These are phyloP conservation scores for Solanum boliviense DNA, from an alignment of 257 asterid species.

Conservation along the genomic window DNA sequence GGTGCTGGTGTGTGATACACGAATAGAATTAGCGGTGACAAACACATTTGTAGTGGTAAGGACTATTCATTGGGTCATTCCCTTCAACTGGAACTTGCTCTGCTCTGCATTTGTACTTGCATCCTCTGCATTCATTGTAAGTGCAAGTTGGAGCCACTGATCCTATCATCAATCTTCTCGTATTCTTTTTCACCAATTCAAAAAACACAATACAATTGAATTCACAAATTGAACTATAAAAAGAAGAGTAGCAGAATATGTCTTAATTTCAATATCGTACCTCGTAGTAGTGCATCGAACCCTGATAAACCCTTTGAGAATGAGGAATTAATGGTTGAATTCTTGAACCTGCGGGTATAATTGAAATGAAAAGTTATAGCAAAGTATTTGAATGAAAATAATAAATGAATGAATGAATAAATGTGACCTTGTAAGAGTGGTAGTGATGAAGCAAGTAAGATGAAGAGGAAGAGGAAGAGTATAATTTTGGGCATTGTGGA, in stretches of 20 bases:
- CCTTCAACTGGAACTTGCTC: slow-evolving; percentile 96
- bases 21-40: slow-evolving; percentile 47
- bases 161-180: slow-evolving; percentile 56
- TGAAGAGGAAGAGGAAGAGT: slow-evolving; percentile 26
- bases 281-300: slow-evolving; percentile 12
- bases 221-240: background rate
- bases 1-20: background rate
- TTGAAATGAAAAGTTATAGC: background rate
- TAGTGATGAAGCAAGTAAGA: slow-evolving; percentile 27
- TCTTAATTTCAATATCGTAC: background rate
- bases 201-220: background rate
- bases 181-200: background rate
- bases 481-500: slow-evolving; percentile 19
- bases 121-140: slow-evolving; percentile 90
- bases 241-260: background rate
- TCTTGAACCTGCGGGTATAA: slow-evolving; percentile 39
- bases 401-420: background rate
- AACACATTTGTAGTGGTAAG: slow-evolving; percentile 82
- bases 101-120: slow-evolving; percentile 72
- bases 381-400: background rate
- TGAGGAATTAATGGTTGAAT: slow-evolving; percentile 14
- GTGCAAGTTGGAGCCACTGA: slow-evolving; percentile 92
- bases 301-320: slow-evolving; percentile 1
- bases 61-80: slow-evolving; percentile 82
- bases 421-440: slow-evolving; percentile 34